Conservation (phyloP, 352 stramenopile species). For the Globisporangium iwayamae region DNA sequence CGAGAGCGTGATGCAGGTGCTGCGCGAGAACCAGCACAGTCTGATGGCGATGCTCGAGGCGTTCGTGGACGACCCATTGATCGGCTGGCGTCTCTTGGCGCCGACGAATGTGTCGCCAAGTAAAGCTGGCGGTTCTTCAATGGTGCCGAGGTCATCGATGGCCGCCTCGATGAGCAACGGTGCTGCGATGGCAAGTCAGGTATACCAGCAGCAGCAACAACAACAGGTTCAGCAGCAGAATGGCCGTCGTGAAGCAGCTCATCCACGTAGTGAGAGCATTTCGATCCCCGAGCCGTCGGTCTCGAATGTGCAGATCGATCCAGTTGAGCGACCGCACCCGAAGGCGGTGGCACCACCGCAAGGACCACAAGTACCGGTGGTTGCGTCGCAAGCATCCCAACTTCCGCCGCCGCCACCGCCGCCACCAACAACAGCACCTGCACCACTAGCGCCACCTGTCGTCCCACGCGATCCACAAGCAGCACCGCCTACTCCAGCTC, state of each 20-base stretch:
- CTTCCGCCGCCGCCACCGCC: conserved; percentile 8
- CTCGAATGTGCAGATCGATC: conserved; percentile 23
- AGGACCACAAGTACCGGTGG: not conserved
- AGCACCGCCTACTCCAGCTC: not conserved
- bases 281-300: conserved; percentile 43
- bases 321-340: conserved; percentile 10
- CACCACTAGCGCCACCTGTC: not conserved
- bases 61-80: conserved; percentile 99
- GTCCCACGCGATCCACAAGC: not conserved
- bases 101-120: conserved; percentile 57
- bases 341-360: not conserved
- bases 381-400: not conserved
- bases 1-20: conserved; percentile 96
- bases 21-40: conserved; percentile 96
- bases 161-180: conserved; percentile 11
- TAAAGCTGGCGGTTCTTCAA: conserved; percentile 26
- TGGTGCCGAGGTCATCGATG: conserved; percentile 29
- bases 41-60: conserved; percentile 99
- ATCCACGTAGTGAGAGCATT: conserved; percentile 52
- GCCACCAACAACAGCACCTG: not conserved
- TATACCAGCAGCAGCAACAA: conserved; percentile 16
- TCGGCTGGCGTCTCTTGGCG: conserved; percentile 93
- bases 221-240: conserved; percentile 10
- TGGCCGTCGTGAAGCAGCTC: conserved; percentile 1
- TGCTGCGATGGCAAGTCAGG: not conserved